These are phyloP conservation scores for Litchi chinensis DNA, from an alignment of 345 rosid genomes.

Conservation along the genomic window DNA sequence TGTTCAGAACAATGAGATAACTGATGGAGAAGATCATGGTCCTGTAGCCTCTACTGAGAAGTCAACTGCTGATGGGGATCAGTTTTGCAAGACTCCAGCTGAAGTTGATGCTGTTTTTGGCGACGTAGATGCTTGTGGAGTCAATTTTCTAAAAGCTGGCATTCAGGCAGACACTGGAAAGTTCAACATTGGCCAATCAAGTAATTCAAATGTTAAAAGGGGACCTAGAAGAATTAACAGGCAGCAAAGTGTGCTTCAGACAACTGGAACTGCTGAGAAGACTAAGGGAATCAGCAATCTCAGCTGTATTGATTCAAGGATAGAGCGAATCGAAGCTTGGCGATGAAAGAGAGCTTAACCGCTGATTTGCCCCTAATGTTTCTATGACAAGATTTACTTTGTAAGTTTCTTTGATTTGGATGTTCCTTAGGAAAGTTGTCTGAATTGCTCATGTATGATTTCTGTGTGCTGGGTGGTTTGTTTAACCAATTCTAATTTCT, in stretches of 20 bases:
- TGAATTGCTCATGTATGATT: conserved; percentile 29
- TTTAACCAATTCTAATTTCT: conserved; percentile 20
- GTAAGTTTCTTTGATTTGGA: conserved; percentile 21
- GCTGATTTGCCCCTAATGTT: conserved; percentile 9
- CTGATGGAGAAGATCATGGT: conserved; percentile 29
- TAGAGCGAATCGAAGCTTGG: conserved; percentile 70
- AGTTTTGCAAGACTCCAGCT: conserved; percentile 17
- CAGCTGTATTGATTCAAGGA: conserved; percentile 63
- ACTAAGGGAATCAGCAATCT: conserved; percentile 51
- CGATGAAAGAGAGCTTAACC: conserved; percentile 35
- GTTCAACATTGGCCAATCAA: conserved; percentile 42
- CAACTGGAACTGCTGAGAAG: conserved; percentile 36
- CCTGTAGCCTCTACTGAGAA: conserved; percentile 18
- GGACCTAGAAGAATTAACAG: conserved; percentile 28
- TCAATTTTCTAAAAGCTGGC: conserved; percentile 9
- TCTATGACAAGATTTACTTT: neutral
- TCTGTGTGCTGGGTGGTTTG: conserved; percentile 29
- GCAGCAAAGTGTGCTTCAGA: conserved; percentile 36
- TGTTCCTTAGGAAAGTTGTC: conserved; percentile 14
- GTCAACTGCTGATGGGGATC: conserved; percentile 21
- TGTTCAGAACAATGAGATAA: conserved; percentile 31
- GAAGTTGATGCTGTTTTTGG: conserved; percentile 13
- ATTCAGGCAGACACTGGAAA: conserved; percentile 22
- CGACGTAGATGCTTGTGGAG: conserved; percentile 23
- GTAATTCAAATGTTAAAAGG: conserved; percentile 35